These are phyloP conservation scores for Vickermania spadyakhi DNA, from an alignment of 208 protist genomes.

Conservation along the genomic window DNA sequence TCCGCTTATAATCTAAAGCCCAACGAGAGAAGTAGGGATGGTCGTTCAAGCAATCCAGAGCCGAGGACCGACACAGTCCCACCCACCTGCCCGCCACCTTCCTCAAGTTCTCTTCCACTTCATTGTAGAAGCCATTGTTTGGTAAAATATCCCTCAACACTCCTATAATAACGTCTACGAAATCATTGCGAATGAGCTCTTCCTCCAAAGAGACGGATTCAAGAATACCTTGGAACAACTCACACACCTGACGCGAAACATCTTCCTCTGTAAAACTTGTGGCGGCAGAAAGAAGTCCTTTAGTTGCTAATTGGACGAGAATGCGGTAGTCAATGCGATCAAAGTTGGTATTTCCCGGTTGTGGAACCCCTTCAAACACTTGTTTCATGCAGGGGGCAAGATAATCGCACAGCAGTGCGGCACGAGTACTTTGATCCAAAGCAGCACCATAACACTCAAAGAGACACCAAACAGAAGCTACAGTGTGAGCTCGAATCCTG, in stretches of 20 bases:
- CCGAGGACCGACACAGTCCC: background rate
- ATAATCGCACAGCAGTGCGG: conserved; percentile 53
- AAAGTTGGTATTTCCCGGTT: background rate
- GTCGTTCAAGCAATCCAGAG: conserved; percentile 8
- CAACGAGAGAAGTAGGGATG: conserved; percentile 30
- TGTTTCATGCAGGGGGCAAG: conserved; percentile 48
- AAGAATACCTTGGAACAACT: background rate
- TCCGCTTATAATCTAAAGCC: conserved; percentile 41
- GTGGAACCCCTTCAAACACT: conserved; percentile 14
- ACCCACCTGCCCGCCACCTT: background rate
- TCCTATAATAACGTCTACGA: background rate
- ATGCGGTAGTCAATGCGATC: conserved; percentile 64
- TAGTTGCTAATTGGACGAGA: conserved; percentile 47
- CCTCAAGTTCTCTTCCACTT: too few relatives aligned
- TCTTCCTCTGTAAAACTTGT: background rate
- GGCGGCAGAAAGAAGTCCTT: conserved; percentile 62
- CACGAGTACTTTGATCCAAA: conserved; percentile 48
- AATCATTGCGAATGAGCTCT: background rate
- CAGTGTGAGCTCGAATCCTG: conserved; percentile 53
- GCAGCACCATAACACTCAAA: conserved; percentile 39
- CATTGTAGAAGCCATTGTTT: too few relatives aligned
- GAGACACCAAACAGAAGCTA: conserved; percentile 51
- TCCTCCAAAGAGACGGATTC: background rate
- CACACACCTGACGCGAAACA: background rate
- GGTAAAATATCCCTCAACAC: background rate